These are phyloP conservation scores for Boletus rufocinnamomeus DNA, from an alignment of 768 basidiomycete genomes.

Conservation along the genomic window DNA sequence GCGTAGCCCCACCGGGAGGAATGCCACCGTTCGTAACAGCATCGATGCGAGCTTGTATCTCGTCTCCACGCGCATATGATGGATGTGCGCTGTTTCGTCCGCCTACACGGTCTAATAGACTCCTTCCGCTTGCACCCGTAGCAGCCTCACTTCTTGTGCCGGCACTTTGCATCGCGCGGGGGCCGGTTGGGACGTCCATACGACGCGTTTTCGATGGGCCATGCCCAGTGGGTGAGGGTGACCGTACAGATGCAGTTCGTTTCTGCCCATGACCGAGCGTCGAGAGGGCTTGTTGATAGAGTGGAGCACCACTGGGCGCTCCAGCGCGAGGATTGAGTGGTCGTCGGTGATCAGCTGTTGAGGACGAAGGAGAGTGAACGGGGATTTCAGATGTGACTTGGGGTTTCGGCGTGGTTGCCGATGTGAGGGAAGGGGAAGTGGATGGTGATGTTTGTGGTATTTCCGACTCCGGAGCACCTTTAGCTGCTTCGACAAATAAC, in stretches of 20 bases:
- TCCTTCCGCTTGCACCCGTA: constrained; percentile 45
- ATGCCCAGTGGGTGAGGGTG: constrained; percentile 60
- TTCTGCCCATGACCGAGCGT: constrained; percentile 57
- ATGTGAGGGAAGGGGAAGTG: constrained; percentile 24
- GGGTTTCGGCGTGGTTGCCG: constrained; percentile 28
- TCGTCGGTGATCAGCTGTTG: constrained; percentile 31
- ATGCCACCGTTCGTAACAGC: constrained; percentile 62
- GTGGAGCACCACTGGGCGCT: constrained; percentile 36
- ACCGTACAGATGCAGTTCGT: constrained; percentile 64
- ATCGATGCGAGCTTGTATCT: constrained; percentile 79
- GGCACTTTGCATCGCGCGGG: constrained; percentile 69
- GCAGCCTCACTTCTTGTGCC: constrained; percentile 19
- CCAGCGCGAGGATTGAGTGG: constrained; percentile 49
- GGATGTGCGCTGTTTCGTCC: constrained; percentile 44
- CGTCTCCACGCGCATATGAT: constrained; percentile 50
- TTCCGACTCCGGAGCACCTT: constrained; percentile 60
- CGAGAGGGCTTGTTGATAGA: constrained; percentile 79
- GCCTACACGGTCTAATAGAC: constrained; percentile 83
- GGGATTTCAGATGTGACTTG: constrained; percentile 34
- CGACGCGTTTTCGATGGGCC: constrained; percentile 73
- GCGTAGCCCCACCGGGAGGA: constrained; percentile 35
- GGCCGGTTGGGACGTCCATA: constrained; percentile 80
- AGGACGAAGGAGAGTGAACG: constrained; percentile 21
- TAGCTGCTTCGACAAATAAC: constrained; percentile 80
- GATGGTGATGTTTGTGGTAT: constrained; percentile 37